Base-by-base conservation (phyloP, 805 yeast genomes). In the Candida ulmi region DNA sequence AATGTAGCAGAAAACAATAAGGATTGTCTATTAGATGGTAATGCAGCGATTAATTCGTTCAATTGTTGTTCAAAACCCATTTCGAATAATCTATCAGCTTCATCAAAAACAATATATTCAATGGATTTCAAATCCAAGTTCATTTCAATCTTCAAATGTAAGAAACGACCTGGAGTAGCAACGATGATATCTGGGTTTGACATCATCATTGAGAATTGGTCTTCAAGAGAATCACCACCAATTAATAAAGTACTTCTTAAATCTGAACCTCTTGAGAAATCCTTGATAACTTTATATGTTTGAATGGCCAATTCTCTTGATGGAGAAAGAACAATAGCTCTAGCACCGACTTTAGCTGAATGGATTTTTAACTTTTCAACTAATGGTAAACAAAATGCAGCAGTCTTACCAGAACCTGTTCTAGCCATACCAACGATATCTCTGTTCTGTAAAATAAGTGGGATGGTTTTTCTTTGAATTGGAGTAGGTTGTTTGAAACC, bases 381-480 rank as follows among this genome's bases (percentile, higher is more conserved):
- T 68, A 93, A 71, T 3, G 99, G 99, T 39, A 93, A 65, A 17
- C 87, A 75, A 59, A 93, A 93, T 1, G 99, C 98, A 8, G 99
- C 99, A 0, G 99, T 93, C 59, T 93, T 93, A 71, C 99, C 99
- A 19, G 96, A 86, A 54, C 99, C 99, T 0, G 99, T 93, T 57
- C 99, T 76, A 13, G 99, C 99, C 99, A 93, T 93, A 58, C 97
- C 99, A 13, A 93, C 99, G 31, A 93, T 95, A 64, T 93, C 99
- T 56, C 95, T 73, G 40, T 79, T 83, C 35, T 84, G 87, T 67
- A 93, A 68, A 43, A 93, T 81, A 40, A 88, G 69, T 0, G 99
- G 99, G 42, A 93, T 86, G 3, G 99, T 83, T 58, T 91, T 93
- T 48, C 99, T 74, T 65, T 93, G 99, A 61, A 93, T 93, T 2